Evolutionary conservation across 164 flowering plant species (phyloP), one percentile per base, ranked within the genome.

Genomic region (Annona squamosa): DNA sequence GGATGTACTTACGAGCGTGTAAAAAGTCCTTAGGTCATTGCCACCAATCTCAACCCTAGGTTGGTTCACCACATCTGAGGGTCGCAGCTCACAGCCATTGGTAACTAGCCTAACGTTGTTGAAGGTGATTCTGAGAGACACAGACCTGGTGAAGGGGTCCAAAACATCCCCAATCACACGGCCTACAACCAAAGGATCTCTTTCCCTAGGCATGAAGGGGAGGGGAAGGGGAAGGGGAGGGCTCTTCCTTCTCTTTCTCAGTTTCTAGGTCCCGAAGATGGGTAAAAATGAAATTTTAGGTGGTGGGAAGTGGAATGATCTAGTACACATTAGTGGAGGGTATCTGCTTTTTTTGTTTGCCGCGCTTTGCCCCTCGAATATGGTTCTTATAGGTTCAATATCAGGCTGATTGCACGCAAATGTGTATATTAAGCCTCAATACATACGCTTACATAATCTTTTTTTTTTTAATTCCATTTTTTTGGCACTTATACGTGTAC

Each of bases 141-240:
- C 59, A 1, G 88, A 82, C 73, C 84, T 76, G n/a, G 70, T 77
- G 67, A 88, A 88, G 26, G 83, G 80, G 67, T 88, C 92, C 63
- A 88, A 71, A 17, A 88, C 88, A 81, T 90, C 93, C 37, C 95
- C 95, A 17, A 90, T 73, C 4, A 90, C 87, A 3, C 93, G 46
- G 43, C 91, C 93, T 26, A 90, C 88, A 9, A 81, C 80, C 43
- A 90, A 77, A 17, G 95, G 86, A 67, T 90, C 90, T 46, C 88
- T 80, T 1, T 81, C 82, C 69, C 88, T 81, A 7, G 84, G 69
- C 88, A 85, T 83, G 48, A 5, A 19, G 19, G 65, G 17, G 10
- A 3, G 41, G 65, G n/a, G n/a, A 16, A 37, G 18, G 41, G 65
- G n/a, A 10, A 16, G 65, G 18, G 41, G 65, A 26, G 41, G 10